Evolutionary conservation across 2,329 filamentous ascomycete genomes (phyloP).

Genomic region (Grosmannia clavigera): DNA sequence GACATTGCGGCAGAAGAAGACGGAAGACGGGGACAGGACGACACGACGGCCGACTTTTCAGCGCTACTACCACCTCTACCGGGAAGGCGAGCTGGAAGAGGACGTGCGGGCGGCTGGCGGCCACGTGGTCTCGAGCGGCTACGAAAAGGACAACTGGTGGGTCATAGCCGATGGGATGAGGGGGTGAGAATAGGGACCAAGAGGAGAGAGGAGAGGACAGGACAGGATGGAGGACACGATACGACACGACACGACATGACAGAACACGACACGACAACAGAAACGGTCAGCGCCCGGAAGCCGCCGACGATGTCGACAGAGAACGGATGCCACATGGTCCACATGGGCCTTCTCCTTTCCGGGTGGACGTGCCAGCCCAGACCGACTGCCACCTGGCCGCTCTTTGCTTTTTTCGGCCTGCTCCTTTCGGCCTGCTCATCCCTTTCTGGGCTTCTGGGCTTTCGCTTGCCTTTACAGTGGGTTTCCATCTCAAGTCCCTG

Average conservation of each 20-base stretch:
- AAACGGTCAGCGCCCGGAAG: no score
- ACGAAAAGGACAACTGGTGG: slow-evolving; percentile 99
- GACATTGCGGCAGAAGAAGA: slow-evolving; percentile 11
- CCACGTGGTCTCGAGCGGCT: slow-evolving; percentile 63
- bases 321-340: background rate
- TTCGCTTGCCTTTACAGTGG: no score
- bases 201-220: background rate
- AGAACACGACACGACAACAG: no score
- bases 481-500: no score
- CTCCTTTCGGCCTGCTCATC: background rate
- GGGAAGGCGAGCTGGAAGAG: slow-evolving; percentile 71
- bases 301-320: no score
- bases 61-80: slow-evolving; percentile 90
- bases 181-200: background rate
- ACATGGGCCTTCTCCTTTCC: background rate
- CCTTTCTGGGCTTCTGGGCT: no score
- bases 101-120: slow-evolving; percentile 68
- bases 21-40: slow-evolving; percentile 3
- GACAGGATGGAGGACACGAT: background rate
- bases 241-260: no score
- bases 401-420: background rate
- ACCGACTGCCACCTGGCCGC: background rate
- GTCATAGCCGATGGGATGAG: slow-evolving; percentile 39
- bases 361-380: background rate
- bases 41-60: slow-evolving; percentile 49